Conservation (phyloP, 2,329 filamentous ascomycete species). For the Thelonectria blattea region DNA sequence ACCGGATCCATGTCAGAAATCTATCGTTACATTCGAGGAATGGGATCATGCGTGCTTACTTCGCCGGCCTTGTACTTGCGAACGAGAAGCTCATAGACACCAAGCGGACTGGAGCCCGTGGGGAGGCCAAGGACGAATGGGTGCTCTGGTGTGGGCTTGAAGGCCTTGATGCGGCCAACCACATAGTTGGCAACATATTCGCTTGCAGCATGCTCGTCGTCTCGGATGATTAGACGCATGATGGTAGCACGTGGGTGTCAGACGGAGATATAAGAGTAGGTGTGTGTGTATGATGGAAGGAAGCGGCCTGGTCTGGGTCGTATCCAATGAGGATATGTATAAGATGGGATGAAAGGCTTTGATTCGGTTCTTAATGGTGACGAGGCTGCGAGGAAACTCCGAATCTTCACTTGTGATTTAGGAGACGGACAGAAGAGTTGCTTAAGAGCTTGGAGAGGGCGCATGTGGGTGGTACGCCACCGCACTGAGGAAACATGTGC, state of each 20-base stretch:
- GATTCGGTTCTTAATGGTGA: slow-evolving; percentile 1
- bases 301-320: slow-evolving; percentile 9
- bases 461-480: slow-evolving; percentile 9
- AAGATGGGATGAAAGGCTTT: slow-evolving; percentile 2
- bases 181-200: slow-evolving; percentile 83
- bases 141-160: slow-evolving; percentile 71
- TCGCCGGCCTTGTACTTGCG: slow-evolving; percentile 70
- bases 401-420: slow-evolving; percentile 2
- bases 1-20: slow-evolving; percentile 18
- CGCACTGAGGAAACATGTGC: slow-evolving; percentile 12
- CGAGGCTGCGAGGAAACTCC: slow-evolving; percentile 7
- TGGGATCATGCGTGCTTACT: slow-evolving; percentile 44
- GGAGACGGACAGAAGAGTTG: slow-evolving; percentile 8
- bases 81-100: slow-evolving; percentile 79
- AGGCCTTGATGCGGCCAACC: slow-evolving; percentile 79
- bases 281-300: slow-evolving; percentile 12
- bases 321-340: slow-evolving; percentile 2
- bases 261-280: slow-evolving; percentile 12
- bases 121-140: slow-evolving; percentile 85
- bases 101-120: slow-evolving; percentile 80
- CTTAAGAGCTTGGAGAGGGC: slow-evolving; percentile 15
- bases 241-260: slow-evolving; percentile 34
- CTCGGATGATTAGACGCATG: slow-evolving; percentile 85
- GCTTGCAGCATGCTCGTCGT: slow-evolving; percentile 71
- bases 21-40: not conserved